Conservation (phyloP, 257 asterid species). For the Solanum lycopersicoides region DNA sequence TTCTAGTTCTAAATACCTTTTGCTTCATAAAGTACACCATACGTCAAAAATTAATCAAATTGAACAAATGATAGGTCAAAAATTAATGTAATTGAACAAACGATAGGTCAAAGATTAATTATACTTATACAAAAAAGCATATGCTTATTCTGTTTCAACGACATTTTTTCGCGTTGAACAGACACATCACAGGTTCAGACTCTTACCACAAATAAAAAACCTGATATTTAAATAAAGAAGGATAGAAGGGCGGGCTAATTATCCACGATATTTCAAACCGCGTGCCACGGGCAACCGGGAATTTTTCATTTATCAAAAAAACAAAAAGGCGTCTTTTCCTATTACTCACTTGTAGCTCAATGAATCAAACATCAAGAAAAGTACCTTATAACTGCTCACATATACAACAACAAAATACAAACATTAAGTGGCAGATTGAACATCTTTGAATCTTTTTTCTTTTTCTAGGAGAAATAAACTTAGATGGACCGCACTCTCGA, state of each 20-base stretch:
- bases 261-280: not conserved
- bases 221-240: not conserved
- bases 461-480: constrained; percentile 2
- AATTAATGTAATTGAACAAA: too few species aligned
- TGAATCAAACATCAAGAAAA: not conserved
- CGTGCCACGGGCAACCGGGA: not conserved
- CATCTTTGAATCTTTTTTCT: not conserved
- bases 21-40: too few species aligned
- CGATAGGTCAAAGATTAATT: too few species aligned
- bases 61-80: too few species aligned
- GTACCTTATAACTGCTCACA: not conserved
- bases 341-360: not conserved
- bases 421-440: not conserved
- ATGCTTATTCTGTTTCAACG: not conserved
- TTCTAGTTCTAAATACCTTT: too few species aligned
- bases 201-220: not conserved
- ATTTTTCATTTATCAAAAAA: not conserved
- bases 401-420: not conserved
- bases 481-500: not conserved
- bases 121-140: not conserved
- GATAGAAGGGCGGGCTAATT: rapidly evolving
- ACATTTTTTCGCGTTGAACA: not conserved
- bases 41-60: too few species aligned
- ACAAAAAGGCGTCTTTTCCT: not conserved
- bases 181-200: not conserved